Percentiles rank a stretch among this genome's conserved stretches.
Evolutionary conservation across 1,139 yeast species (phyloP).

Genomic region (Martiniozyma asiatica): DNA sequence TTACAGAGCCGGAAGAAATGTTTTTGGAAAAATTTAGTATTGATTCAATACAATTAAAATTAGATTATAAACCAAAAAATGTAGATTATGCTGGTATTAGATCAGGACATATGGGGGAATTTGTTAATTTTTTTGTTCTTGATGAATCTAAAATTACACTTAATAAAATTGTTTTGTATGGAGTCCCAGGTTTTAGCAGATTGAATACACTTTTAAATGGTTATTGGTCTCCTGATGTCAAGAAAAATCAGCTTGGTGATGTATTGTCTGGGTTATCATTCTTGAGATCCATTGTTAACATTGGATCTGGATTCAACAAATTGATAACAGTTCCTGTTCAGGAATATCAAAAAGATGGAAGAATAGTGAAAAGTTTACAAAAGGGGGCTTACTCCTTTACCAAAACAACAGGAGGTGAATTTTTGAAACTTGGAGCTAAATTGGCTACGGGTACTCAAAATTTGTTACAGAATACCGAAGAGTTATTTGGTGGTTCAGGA

Average conservation of each 20-base stretch:
- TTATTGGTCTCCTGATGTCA: conserved; percentile 82
- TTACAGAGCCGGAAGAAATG: conserved; percentile 52
- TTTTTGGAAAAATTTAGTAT: conserved; percentile 63
- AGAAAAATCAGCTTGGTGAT: conserved; percentile 63
- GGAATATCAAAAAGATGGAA: conserved; percentile 65
- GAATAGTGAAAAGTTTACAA: conserved; percentile 57
- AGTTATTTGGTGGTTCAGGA: conserved; percentile 59
- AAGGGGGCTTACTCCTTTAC: conserved; percentile 73
- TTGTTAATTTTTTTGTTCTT: conserved; percentile 76
- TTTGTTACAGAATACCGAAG: conserved; percentile 70
- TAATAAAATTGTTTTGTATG: conserved; percentile 53
- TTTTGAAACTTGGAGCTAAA: conserved; percentile 73
- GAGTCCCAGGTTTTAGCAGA: conserved; percentile 60
- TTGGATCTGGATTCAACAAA: conserved; percentile 70
- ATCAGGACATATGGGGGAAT: conserved; percentile 77
- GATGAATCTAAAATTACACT: conserved; percentile 73
- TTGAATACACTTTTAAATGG: conserved; percentile 45
- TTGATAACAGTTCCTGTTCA: conserved; percentile 61
- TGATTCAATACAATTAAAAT: conserved; percentile 47
- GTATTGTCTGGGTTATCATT: conserved; percentile 80
- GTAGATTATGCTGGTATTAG: conserved; percentile 73
- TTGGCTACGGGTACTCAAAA: conserved; percentile 85
- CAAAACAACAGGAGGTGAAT: conserved; percentile 68
- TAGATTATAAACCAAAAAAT: conserved; percentile 89
- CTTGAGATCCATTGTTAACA: conserved; percentile 59